phyloP scores from a whole-genome alignment of 2,329 filamentous ascomycete genomes.

The Arthrinium phaeospermum region DNA sequence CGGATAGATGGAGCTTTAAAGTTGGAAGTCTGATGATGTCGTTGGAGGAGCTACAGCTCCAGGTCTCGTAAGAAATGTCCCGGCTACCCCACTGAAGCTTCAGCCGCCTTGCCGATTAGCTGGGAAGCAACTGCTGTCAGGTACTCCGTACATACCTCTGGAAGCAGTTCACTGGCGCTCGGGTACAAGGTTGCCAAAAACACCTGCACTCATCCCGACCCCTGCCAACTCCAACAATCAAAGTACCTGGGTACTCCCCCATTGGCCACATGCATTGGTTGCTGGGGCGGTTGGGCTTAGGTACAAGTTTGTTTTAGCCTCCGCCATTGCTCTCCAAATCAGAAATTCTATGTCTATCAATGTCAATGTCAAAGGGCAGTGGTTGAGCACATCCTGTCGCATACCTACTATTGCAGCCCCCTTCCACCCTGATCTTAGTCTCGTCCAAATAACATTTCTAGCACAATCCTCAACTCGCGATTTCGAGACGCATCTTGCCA shows the following conservation, averaged over 20 bases:
- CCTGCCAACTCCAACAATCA: neutral
- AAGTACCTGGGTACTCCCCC: neutral
- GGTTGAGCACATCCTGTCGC: neutral
- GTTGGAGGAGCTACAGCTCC: conserved; percentile 7
- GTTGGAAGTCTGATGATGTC: conserved; percentile 10
- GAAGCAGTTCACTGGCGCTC: neutral
- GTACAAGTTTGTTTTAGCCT: conserved; percentile 16
- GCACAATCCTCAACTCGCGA: neutral
- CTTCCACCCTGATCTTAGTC: neutral
- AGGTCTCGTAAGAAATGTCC: neutral
- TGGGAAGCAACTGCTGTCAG: neutral
- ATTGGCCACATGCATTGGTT: neutral
- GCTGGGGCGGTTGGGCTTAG: conserved; percentile 4
- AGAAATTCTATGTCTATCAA: conserved; percentile 16
- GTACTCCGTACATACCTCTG: too few relatives aligned
- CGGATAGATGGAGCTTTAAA: neutral
- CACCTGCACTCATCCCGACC: neutral
- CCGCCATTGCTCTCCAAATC: neutral
- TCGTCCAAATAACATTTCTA: neutral
- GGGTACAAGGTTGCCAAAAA: conserved; percentile 3
- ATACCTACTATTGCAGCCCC: neutral
- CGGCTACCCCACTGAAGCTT: conserved; percentile 8
- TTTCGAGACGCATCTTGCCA: neutral
- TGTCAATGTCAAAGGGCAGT: neutral
- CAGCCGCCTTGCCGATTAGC: neutral